A percentile compares a stretch with the other conserved stretches of the same genome.
Conservation (phyloP, 768 basidiomycete species). For the Mycena filopes region DNA sequence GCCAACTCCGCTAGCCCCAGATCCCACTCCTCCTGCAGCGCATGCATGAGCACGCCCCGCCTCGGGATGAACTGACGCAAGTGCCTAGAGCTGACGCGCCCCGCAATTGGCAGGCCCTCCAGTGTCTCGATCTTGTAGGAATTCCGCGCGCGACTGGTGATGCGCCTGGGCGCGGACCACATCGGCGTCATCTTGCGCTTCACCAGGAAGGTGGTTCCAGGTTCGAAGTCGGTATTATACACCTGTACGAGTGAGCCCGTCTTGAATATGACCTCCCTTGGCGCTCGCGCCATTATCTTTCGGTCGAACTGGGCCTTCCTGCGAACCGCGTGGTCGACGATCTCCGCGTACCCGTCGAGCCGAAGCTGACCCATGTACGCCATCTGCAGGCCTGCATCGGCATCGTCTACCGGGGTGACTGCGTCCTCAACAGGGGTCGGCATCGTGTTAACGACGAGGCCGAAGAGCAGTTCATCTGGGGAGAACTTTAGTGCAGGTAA, state of each 20-base stretch:
- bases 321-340: slow-evolving; percentile 28
- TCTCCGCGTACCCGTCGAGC: slow-evolving; percentile 31
- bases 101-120: slow-evolving; percentile 27
- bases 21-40: slow-evolving; percentile 22
- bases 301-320: slow-evolving; percentile 36
- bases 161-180: slow-evolving; percentile 40
- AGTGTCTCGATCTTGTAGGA: slow-evolving; percentile 35
- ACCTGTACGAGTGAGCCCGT: slow-evolving; percentile 35
- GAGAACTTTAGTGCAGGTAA: slow-evolving; percentile 9
- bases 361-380: slow-evolving; percentile 35
- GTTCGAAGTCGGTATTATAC: slow-evolving; percentile 1
- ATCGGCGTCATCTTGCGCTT: slow-evolving; percentile 39
- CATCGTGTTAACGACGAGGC: slow-evolving; percentile 4
- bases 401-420: background rate
- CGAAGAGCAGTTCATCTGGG: slow-evolving; percentile 9
- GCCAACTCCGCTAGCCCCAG: slow-evolving; percentile 16
- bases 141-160: slow-evolving; percentile 28
- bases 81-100: slow-evolving; percentile 23
- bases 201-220: slow-evolving; percentile 14
- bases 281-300: slow-evolving; percentile 4
- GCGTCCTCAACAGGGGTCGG: background rate
- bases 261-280: slow-evolving; percentile 34
- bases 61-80: slow-evolving; percentile 33
- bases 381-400: slow-evolving; percentile 30
- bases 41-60: slow-evolving; percentile 22